A percentile compares a stretch with the other conserved stretches of the same genome.
phyloP scores from a whole-genome alignment of 2,329 filamentous ascomycete genomes.

The Rutstroemia sp. region DNA sequence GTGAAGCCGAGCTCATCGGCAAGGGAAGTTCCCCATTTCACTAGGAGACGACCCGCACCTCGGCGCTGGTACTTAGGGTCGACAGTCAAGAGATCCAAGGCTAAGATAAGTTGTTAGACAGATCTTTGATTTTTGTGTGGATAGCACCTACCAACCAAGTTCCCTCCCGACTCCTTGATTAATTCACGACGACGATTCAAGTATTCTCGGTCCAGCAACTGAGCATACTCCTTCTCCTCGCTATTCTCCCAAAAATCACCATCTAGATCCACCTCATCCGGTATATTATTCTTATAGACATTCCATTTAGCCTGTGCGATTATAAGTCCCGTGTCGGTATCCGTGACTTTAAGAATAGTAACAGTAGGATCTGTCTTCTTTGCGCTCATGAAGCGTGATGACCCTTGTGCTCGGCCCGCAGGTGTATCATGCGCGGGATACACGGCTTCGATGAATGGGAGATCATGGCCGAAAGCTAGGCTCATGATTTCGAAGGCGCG shows the following conservation, averaged over 20 bases:
- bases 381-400: not conserved
- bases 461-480: too few species aligned
- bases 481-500: too few species aligned
- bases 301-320: not conserved
- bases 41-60: not conserved
- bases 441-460: too few species aligned
- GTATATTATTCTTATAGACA: not conserved
- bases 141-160: not conserved
- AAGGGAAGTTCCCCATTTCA: not conserved
- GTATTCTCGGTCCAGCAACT: not conserved
- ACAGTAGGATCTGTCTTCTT: not conserved
- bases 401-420: not conserved
- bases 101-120: not conserved
- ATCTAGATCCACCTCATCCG: not conserved
- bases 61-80: not conserved
- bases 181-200: not conserved
- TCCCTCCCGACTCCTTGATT: not conserved
- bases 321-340: not conserved
- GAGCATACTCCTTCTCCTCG: not conserved
- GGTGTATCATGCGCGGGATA: not conserved
- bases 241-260: not conserved
- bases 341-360: not conserved
- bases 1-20: not conserved
- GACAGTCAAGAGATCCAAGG: not conserved
- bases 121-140: too few species aligned